Conservation (phyloP, 495 filamentous ascomycete genomes). For the Daldinia bambusicola region DNA sequence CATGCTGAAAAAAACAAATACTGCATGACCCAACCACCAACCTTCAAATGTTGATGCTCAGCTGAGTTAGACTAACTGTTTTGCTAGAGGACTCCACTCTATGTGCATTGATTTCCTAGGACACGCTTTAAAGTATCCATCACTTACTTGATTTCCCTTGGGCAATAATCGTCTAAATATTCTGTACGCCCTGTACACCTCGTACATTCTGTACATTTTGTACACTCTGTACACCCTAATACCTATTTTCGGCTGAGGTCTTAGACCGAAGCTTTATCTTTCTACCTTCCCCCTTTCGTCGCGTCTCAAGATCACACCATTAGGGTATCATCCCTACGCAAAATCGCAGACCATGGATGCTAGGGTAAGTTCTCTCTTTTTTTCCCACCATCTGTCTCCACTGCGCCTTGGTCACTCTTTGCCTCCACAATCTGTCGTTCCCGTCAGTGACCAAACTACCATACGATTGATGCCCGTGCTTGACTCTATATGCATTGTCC, state of each 20-base stretch:
- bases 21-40: slow-evolving; percentile 5
- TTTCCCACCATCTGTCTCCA: neutral
- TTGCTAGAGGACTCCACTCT: slow-evolving; percentile 10
- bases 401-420: neutral
- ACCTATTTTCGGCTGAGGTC: slow-evolving; percentile 6
- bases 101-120: slow-evolving; percentile 5
- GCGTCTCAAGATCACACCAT: slow-evolving; percentile 21
- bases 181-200: neutral
- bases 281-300: slow-evolving; percentile 13
- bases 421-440: neutral
- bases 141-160: neutral
- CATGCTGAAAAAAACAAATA: slow-evolving; percentile 2
- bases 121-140: slow-evolving; percentile 10
- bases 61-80: neutral
- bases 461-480: neutral
- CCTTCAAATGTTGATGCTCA: slow-evolving; percentile 1
- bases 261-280: slow-evolving; percentile 17
- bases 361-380: slow-evolving; percentile 45
- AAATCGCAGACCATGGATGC: slow-evolving; percentile 50
- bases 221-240: slow-evolving; percentile 1
- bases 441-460: neutral
- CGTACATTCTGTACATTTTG: neutral
- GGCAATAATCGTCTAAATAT: neutral
- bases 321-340: slow-evolving; percentile 13
- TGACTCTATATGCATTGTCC: neutral